Base-by-base conservation (phyloP, 352 stramenopile genomes). In the Phytophthora sansomeana region DNA sequence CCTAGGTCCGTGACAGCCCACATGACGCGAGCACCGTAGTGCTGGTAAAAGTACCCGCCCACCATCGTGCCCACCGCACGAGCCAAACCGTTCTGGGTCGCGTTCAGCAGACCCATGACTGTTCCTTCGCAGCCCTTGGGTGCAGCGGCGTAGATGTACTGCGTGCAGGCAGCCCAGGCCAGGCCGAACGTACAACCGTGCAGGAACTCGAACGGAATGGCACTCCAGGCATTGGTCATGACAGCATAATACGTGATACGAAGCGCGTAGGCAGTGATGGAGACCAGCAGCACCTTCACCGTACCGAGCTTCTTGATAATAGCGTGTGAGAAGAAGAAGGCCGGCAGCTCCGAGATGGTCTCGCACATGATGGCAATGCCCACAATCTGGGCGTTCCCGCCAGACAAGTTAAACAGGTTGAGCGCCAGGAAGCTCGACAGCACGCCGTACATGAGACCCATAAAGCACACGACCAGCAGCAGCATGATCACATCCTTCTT, bases 371-470 rank as follows among this genome's bases (percentile, higher is more conserved):
- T 91, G 5, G 79, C 83, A 29, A 89, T 78, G 16, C 83, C 83
- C 41, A 92, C 85, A 61, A 92, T 89, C 55, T 86, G 72, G 10
- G 83, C 67, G 46, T 90, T 89, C 16, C 76, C 63, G 21, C 73
- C 76, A 19, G 80, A 90, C 17, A 92, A 64, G 54, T 92, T 90
- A 78, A 87, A 92, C 28, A 92, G 51, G 63, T 92, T 84, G 59
- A 92, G 77, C 43, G 78, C 83, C 41, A 92, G 72, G 62, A 89
- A 92, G 64, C 80, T 90, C 13, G 78, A 87, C 53, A 92, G 71
- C 55, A 90, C 80, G 54, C 83, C 83, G 50, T 77, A 90, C 83
- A 92, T 91, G 66, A 89, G 74, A 0, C 81, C 80, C 75, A 90
- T 91, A 67, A 90, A 72, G 55, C 83, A 87, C 13, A 91, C 80